A percentile compares a stretch with the other conserved stretches of the same genome.
phyloP scores from a whole-genome alignment of 345 rosid species.

The Brassica napus region Da-Ae NC_063449.1:41218001-41218500 shows the following conservation, averaged over 20 bases:
- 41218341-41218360: constrained; percentile 93
- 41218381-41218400: constrained; percentile 70
- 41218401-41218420: constrained; percentile 52
- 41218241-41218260: neutral
- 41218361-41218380: constrained; percentile 81
- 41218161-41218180: constrained; percentile 66
- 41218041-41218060: constrained; percentile 78
- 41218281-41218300: constrained; percentile 96
- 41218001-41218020: constrained; percentile 60
- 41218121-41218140: constrained; percentile 84
- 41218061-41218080: constrained; percentile 53
- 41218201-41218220: constrained; percentile 94
- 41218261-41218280: neutral
- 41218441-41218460: constrained; percentile 74
- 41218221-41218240: constrained; percentile 5
- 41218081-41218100: constrained; percentile 60
- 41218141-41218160: constrained; percentile 91
- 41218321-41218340: constrained; percentile 74
- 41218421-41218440: constrained; percentile 60
- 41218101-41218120: constrained; percentile 84
- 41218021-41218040: constrained; percentile 66
- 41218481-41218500: constrained; percentile 95
- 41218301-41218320: constrained; percentile 67
- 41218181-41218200: constrained; percentile 57
- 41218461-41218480: constrained; percentile 82